Base-by-base conservation (phyloP, 1,139 yeast species). In the Protomyces macrosporus region DNA sequence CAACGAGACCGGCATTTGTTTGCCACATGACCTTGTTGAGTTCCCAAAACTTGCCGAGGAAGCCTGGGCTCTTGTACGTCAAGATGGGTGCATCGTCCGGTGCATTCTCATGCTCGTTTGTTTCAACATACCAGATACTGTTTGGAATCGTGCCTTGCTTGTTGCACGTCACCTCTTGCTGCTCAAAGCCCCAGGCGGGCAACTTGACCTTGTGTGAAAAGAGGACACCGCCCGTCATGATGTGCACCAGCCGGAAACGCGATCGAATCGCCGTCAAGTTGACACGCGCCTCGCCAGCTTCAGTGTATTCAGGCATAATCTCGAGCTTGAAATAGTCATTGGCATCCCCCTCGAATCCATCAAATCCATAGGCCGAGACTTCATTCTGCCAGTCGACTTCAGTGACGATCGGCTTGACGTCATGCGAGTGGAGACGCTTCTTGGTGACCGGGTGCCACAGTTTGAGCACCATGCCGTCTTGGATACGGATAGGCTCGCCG, bases 381-480 rank as follows among this genome's bases (percentile, higher is more conserved):
- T 95, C 99, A 76, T 89, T 89, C 77, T 90, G 96, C 95, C 97
- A 95, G 73, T 93, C 98, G 70, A 86, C 86, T 73, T 87, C 91
- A 67, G 91, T 81, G 35, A 91, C 96, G 23, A 97, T 96, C 34
- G 98, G 91, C 73, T 95, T 87, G 74, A 89, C 88, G 75, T 93
- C 98, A 74, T 95, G 98, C 35, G 98, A 88, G 76, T 95, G 98
- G 72, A 95, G 82, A 78, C 98, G 85, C 74, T 93, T 85, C 62
- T 81, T 80, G 34, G 96, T 84, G 63, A 77, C 73, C 57, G 79
- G 73, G 76, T 95, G 98, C 71, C 77, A 78, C 72, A 95, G 81
- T 76, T 97, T 84, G 69, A 95, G 84, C 72, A 88, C 83, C 70
- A 86, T 84, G 65, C 96, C 96, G 72, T 90, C 85, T 37, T 79